Evolutionary conservation across 495 filamentous ascomycete genomes (phyloP), one percentile per base, ranked within the genome.

Genomic region (Parmelia sp.): DNA sequence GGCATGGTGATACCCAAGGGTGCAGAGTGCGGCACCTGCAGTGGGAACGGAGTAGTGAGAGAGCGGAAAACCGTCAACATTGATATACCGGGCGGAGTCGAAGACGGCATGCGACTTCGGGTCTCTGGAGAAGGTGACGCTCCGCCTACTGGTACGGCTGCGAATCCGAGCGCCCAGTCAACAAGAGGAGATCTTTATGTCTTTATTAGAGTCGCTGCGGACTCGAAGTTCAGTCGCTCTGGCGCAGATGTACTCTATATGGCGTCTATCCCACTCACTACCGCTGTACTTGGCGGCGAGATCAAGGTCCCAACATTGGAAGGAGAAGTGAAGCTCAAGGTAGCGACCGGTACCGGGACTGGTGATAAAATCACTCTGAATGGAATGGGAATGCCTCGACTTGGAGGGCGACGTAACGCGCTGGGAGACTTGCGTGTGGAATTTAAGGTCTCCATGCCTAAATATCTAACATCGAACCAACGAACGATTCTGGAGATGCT

Each of bases 381-480:
- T 2, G 92, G 92, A 17, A 90, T 88, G 85, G 94, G 94, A 42
- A 97, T 98, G 94, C 90, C 88, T 75, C 89, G 87, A 70, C 76
- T 97, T 40, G 75, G 77, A 55, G 75, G 76, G 33, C 77, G 83
- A 15, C 70, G 77, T n/a, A 80, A 82, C 57, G 76, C 79, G 9
- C 76, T 74, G n/a, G 92, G 92, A 70, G 95, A 98, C 68, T 76
- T 97, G 36, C 87, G 84, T 69, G 91, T 98, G 11, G 95, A 97
- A 74, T 97, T 95, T 80, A 93, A 91, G 78, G 90, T 98, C 19
- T 74, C 83, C 36, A 96, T 97, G 90, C 94, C 94, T 17, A 97
- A 95, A 75, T 95, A 91, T 70, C 79, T 98, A 69, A 90, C 84
- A 29, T 78, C 84, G 27, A 96, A 94, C 75, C 93, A 97, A 78